Evolutionary conservation across 208 protist species (phyloP).

Genomic region (Trypanosoma avium): DNA sequence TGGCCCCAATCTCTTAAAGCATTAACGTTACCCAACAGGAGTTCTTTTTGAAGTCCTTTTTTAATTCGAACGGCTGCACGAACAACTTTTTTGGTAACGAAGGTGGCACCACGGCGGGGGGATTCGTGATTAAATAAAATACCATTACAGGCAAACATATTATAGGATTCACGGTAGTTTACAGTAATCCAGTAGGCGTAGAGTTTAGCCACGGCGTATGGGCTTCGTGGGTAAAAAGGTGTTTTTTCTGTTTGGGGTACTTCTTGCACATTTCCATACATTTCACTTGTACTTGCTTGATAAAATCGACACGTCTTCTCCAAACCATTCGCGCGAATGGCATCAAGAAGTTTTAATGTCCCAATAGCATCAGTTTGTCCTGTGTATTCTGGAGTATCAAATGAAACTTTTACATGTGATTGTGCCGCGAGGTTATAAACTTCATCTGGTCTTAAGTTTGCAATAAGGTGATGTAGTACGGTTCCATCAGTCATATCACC

Average conservation of each 20-base stretch:
- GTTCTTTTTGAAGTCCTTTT: conserved; percentile 60
- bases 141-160: conserved; percentile 92
- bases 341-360: conserved; percentile 91
- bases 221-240: conserved; percentile 96
- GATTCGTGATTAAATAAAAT: conserved; percentile 98
- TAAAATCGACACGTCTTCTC: conserved; percentile 75
- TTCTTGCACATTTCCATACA: conserved; percentile 94
- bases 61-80: conserved; percentile 91
- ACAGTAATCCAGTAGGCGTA: conserved; percentile 94
- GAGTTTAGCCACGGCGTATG: conserved; percentile 94
- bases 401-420: conserved; percentile 95
- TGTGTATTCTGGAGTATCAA: conserved; percentile 96
- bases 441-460: conserved; percentile 70
- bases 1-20: conserved; percentile 95
- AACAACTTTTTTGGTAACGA: conserved; percentile 97
- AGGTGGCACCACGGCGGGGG: conserved; percentile 91
- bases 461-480: conserved; percentile 76
- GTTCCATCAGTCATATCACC: conserved; percentile 93
- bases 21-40: conserved; percentile 93
- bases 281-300: conserved; percentile 78
- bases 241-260: conserved; percentile 93
- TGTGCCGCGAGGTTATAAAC: conserved; percentile 94
- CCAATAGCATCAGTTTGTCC: conserved; percentile 92
- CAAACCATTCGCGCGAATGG: conserved; percentile 80
- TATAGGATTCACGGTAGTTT: conserved; percentile 96